phyloP scores from a whole-genome alignment of 2,329 filamentous ascomycete genomes.

The Colletotrichum plurivorum region DNA sequence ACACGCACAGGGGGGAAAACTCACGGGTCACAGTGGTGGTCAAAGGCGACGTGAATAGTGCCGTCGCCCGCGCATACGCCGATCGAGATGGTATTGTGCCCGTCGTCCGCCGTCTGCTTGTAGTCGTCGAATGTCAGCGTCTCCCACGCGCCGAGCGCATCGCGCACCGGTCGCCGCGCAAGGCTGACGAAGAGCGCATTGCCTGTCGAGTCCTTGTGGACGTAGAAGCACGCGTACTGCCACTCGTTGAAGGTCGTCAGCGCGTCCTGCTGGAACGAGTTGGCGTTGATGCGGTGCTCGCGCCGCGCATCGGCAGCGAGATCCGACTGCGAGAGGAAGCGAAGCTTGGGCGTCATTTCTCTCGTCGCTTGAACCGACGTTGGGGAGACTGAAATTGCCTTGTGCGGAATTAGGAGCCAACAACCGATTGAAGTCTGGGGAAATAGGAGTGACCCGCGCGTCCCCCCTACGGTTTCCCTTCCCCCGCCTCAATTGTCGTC shows the following conservation, averaged over 20 bases:
- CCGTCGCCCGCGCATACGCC: slow-evolving; percentile 30
- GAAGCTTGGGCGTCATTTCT: slow-evolving; percentile 12
- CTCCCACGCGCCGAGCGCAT: slow-evolving; percentile 18
- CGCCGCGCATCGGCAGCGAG: slow-evolving; percentile 28
- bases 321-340: slow-evolving; percentile 21
- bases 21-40: slow-evolving; percentile 39
- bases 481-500: slow-evolving; percentile 3
- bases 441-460: too few species aligned
- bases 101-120: slow-evolving; percentile 37
- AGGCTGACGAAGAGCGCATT: slow-evolving; percentile 22
- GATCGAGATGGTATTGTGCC: slow-evolving; percentile 39
- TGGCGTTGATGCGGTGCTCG: slow-evolving; percentile 37
- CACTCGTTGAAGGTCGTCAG: slow-evolving; percentile 36
- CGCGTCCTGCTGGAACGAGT: slow-evolving; percentile 38
- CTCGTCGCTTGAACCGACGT: too few species aligned
- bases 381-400: too few species aligned
- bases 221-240: slow-evolving; percentile 37
- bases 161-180: slow-evolving; percentile 21
- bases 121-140: slow-evolving; percentile 31
- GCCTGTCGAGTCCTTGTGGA: slow-evolving; percentile 21
- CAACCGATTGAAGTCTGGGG: neutral
- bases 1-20: neutral
- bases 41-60: slow-evolving; percentile 34
- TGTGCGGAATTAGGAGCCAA: neutral
- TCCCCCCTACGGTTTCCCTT: neutral